Percentiles rank a stretch among this genome's conserved stretches.
These are phyloP conservation scores for Microthlaspi erraticum DNA, from an alignment of 345 rosid genomes.

Conservation along the genomic window DNA sequence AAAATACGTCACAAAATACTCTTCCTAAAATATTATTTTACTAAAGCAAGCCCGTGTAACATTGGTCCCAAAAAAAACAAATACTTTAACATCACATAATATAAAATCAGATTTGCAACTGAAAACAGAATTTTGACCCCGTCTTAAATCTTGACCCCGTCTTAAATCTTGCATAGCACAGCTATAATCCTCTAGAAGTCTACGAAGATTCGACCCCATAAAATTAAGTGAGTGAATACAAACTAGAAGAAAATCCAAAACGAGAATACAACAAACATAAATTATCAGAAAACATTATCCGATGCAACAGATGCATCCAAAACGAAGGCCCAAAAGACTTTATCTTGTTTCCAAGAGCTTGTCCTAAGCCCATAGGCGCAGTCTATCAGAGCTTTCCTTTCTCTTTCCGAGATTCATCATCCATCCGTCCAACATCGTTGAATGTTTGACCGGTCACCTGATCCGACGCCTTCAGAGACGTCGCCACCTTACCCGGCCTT, in stretches of 20 bases:
- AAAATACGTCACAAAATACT: not conserved
- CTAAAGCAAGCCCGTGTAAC: not conserved
- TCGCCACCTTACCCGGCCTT: slow-evolving; percentile 31
- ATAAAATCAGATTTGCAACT: no score
- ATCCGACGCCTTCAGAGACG: slow-evolving; percentile 52
- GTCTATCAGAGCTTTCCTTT: not conserved
- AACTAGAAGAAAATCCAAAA: not conserved
- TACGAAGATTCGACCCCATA: not conserved
- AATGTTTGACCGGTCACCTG: slow-evolving; percentile 69
- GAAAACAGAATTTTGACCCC: not conserved
- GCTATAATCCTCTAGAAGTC: not conserved
- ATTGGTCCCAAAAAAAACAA: no score
- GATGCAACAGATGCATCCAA: not conserved
- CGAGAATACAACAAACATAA: not conserved
- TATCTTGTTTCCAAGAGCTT: not conserved
- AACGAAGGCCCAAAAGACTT: not conserved
- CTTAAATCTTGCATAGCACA: not conserved
- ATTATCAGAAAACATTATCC: not conserved
- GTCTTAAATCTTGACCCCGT: not conserved
- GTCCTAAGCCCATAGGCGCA: not conserved
- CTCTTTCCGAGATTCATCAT: slow-evolving; percentile 23
- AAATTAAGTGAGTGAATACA: not conserved
- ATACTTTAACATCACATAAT: no score
- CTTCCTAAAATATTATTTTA: not conserved
- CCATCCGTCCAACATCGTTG: slow-evolving; percentile 63